Percentiles rank a stretch among this genome's conserved stretches.
Conservation (phyloP, 352 stramenopile genomes). For the Globisporangium cederbergense region DNA sequence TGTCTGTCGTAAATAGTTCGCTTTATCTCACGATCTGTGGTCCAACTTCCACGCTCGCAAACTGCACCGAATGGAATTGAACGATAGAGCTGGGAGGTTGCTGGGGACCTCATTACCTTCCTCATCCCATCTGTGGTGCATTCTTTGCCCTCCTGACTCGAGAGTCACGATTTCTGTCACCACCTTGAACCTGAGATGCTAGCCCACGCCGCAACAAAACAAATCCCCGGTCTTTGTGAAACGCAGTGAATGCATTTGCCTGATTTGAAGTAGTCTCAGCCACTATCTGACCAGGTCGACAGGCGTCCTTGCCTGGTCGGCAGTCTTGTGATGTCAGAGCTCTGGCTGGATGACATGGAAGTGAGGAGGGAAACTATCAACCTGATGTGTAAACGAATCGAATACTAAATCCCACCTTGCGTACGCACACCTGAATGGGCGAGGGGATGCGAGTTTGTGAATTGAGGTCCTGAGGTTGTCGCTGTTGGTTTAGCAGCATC, state of each 20-base stretch:
- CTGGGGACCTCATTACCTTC: neutral
- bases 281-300: neutral
- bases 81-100: neutral
- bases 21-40: neutral
- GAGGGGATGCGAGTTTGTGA: too few relatives aligned
- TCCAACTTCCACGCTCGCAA: neutral
- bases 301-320: neutral
- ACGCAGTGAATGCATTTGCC: neutral
- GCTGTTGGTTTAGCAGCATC: neutral
- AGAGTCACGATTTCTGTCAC: too few relatives aligned
- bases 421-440: neutral
- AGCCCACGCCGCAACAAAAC: too few relatives aligned
- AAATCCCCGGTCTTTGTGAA: too few relatives aligned
- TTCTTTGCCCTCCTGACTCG: too few relatives aligned
- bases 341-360: neutral
- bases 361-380: neutral
- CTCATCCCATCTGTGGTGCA: too few relatives aligned
- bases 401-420: neutral
- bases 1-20: neutral
- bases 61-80: neutral
- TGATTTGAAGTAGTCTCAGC: neutral
- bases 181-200: too few relatives aligned
- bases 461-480: neutral
- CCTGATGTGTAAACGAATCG: slow-evolving; percentile 1
- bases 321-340: neutral